Percentiles rank a stretch among this genome's conserved stretches.
These are phyloP conservation scores for Globisporangium solare DNA, from an alignment of 352 stramenopile species.

Conservation along the genomic window DNA sequence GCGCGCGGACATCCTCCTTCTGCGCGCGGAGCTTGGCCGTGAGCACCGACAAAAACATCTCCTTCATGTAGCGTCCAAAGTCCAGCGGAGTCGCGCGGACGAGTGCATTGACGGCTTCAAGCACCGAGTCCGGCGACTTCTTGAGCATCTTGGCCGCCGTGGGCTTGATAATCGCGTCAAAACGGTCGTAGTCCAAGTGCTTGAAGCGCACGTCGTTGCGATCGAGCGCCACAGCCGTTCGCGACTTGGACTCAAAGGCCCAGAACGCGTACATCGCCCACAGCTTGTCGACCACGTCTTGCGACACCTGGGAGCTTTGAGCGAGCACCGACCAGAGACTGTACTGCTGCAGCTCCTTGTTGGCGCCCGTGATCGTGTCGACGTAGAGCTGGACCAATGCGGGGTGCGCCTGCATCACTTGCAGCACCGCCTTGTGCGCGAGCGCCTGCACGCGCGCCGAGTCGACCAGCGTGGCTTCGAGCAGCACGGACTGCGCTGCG, in stretches of 20 bases:
- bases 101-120: constrained; percentile 53
- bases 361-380: constrained; percentile 19
- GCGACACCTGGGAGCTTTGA: constrained; percentile 18
- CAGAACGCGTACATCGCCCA: constrained; percentile 61
- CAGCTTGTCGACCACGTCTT: constrained; percentile 34
- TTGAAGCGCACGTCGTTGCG: constrained; percentile 45
- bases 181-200: constrained; percentile 47
- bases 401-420: constrained; percentile 39
- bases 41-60: constrained; percentile 68
- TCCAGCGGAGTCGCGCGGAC: constrained; percentile 53
- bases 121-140: constrained; percentile 70
- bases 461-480: constrained; percentile 58
- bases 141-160: constrained; percentile 75
- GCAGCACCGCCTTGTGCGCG: constrained; percentile 37
- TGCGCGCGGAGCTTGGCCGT: constrained; percentile 72
- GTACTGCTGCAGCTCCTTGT: constrained; percentile 49
- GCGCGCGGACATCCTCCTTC: constrained; percentile 73
- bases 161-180: constrained; percentile 62
- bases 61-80: constrained; percentile 51
- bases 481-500: constrained; percentile 36
- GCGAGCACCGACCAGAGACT: constrained; percentile 61
- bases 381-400: constrained; percentile 40
- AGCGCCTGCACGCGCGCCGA: constrained; percentile 33
- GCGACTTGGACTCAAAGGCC: constrained; percentile 77
- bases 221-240: constrained; percentile 32